A percentile compares a stretch with the other conserved stretches of the same genome.
Conservation (phyloP, 2,329 filamentous ascomycete species). For the Colletotrichum tropicale region DNA sequence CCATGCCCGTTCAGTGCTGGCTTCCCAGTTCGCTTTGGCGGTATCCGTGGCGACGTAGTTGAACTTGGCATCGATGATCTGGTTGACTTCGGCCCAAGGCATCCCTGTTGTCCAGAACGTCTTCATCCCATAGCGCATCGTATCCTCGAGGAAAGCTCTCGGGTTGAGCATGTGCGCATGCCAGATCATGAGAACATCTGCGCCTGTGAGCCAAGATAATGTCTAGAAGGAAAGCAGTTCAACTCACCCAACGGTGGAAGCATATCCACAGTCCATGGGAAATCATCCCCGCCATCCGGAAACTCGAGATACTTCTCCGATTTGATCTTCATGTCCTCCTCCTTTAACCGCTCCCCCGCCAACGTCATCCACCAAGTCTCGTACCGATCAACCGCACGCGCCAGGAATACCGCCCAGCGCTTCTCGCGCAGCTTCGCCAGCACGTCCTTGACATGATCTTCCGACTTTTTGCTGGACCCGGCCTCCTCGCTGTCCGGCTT, state of each 20-base stretch:
- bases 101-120: constrained; percentile 67
- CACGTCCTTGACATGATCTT: constrained; percentile 35
- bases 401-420: constrained; percentile 74
- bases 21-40: constrained; percentile 51
- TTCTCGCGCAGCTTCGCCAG: constrained; percentile 69
- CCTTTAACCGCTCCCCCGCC: constrained; percentile 31
- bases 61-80: constrained; percentile 63
- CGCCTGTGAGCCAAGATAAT: not conserved
- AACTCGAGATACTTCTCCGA: constrained; percentile 37
- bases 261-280: constrained; percentile 41
- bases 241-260: constrained; percentile 65
- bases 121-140: constrained; percentile 60
- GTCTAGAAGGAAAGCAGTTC: not conserved
- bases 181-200: constrained; percentile 80
- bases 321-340: constrained; percentile 36
- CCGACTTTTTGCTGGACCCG: constrained; percentile 25
- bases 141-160: constrained; percentile 75
- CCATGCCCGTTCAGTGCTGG: constrained; percentile 58
- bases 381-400: constrained; percentile 72
- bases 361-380: constrained; percentile 65
- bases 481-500: not conserved
- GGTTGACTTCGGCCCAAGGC: constrained; percentile 67
- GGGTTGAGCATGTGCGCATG: constrained; percentile 83
- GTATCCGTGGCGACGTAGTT: constrained; percentile 54
- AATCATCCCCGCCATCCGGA: constrained; percentile 27